Evolutionary conservation across 805 yeast species (phyloP), one percentile per base, ranked within the genome.

Genomic region (Starmerella khaoyaiensis): DNA sequence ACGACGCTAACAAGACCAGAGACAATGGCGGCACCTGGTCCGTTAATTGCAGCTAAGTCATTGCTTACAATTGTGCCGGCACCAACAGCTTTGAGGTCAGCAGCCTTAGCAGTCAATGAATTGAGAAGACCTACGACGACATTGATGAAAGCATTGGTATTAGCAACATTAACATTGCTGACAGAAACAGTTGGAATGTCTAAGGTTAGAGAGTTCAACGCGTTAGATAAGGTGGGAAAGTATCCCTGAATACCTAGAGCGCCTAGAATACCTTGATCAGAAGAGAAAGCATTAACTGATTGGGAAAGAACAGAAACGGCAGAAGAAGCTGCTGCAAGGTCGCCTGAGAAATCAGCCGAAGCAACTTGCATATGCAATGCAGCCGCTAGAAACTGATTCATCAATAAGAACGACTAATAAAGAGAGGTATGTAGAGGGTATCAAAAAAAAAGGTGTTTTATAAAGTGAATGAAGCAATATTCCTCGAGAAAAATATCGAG

Each of bases 171-270:
- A 19, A 39, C 36, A 23, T 47, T 45, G 18, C 30, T 23, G 21
- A 37, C 32, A 14, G 44, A 9, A 12, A 38, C 19, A 14, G 34
- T 19, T 14, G 30, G 33, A 15, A 35, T 46, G 22, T 21, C 38
- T 15, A 27, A 17, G 28, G 37, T 28, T 4, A 48, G 42, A 21
- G 43, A 29, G 17, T 19, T 29, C 19, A 50, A 38, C 23, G 51
- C 50, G 19, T 18, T 14, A 30, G 42, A 37, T 26, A 53, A 37
- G 12, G 45, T 33, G 5, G 40, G 40, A 44, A 39, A 50, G 34
- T 39, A 31, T 27, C 36, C 34, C 51, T 54, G 58, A 37, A 54
- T 53, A 28, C 38, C 44, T 16, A 53, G 48, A 17, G 58, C 58
- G 30, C 52, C 57, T 10, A 29, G 20, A 29, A 29, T 11, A 29